phyloP scores from a whole-genome alignment of 106 monocot genomes.

The Phalaenopsis equestris region DNA sequence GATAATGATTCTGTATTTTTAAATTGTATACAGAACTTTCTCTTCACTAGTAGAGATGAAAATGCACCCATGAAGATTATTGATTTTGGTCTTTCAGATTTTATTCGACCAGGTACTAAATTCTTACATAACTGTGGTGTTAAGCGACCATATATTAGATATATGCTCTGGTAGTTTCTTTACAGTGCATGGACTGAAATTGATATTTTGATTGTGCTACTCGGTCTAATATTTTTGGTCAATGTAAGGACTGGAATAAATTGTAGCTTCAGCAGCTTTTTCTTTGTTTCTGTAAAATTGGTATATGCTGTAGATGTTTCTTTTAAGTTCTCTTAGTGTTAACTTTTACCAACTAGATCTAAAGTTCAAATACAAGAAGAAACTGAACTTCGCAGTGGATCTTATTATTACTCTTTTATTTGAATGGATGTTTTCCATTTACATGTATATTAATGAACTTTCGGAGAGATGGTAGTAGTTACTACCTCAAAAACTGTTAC shows the following conservation, averaged over 20 bases:
- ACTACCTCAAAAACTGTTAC: no score
- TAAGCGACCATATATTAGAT: neutral
- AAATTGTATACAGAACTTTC: constrained; percentile 28
- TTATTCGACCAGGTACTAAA: constrained; percentile 25
- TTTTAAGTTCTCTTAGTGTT: no score
- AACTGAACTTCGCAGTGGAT: neutral
- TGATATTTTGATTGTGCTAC: neutral
- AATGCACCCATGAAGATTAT: constrained; percentile 34
- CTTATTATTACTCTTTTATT: neutral
- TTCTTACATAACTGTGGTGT: neutral
- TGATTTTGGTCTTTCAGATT: constrained; percentile 41
- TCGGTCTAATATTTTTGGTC: neutral
- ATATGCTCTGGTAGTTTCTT: neutral
- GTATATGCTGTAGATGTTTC: neutral
- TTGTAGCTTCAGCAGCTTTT: neutral
- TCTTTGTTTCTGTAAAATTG: neutral
- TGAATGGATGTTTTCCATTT: neutral
- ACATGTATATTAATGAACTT: neutral
- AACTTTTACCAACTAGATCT: neutral
- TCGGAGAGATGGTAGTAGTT: no score
- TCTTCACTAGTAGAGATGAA: constrained; percentile 27
- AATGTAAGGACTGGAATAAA: neutral
- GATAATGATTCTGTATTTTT: neutral
- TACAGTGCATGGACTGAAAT: neutral
- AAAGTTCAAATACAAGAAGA: neutral